These are phyloP conservation scores for Leishmania amazonensis DNA, from an alignment of 208 protist genomes.

Conservation along the genomic window DNA sequence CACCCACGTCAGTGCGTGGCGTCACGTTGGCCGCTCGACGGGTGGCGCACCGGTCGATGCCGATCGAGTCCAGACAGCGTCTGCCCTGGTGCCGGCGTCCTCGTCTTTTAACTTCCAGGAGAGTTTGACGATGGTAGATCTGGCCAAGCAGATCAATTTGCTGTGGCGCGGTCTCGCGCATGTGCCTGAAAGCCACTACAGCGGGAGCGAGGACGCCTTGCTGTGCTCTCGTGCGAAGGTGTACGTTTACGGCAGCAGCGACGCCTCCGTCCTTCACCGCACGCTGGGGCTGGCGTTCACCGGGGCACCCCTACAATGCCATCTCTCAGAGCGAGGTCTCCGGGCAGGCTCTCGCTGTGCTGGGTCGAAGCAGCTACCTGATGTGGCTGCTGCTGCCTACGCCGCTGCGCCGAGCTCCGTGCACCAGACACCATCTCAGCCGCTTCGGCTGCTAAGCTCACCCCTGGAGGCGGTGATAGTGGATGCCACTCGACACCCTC, in stretches of 20 bases:
- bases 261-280: conserved; percentile 48
- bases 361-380: background rate
- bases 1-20: background rate
- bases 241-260: conserved; percentile 61
- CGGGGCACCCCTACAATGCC: background rate
- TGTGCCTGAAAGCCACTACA: too few relatives aligned
- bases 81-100: background rate
- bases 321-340: background rate
- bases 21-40: background rate
- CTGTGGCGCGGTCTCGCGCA: conserved; percentile 29
- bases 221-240: conserved; percentile 19
- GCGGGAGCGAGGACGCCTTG: background rate
- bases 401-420: background rate
- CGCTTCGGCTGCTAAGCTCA: background rate
- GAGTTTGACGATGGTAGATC: conserved; percentile 37
- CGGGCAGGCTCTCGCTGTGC: background rate
- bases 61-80: background rate
- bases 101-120: conserved; percentile 19
- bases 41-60: background rate
- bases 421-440: background rate
- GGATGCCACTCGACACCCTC: conserved; percentile 62
- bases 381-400: background rate
- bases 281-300: conserved; percentile 36
- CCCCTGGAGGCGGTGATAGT: conserved; percentile 55
- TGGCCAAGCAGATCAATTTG: conserved; percentile 30